A percentile compares a stretch with the other conserved stretches of the same genome.
Evolutionary conservation across 352 stramenopile species (phyloP).

Genomic region (Globisporangium polare): DNA sequence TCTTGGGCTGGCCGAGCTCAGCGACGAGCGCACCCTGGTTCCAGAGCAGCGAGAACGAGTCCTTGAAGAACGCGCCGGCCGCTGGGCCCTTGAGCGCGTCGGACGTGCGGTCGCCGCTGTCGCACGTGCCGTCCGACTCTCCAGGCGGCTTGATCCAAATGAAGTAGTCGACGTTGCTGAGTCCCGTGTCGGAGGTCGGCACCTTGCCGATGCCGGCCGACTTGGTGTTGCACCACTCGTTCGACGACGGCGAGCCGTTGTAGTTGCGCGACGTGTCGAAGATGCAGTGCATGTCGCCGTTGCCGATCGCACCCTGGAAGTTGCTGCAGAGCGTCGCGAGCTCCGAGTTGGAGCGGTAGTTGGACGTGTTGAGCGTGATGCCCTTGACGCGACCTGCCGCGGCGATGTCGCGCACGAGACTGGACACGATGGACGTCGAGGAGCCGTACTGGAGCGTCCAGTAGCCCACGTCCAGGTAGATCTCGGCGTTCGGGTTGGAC

Average conservation of each 20-base stretch:
- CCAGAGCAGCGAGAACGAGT: conserved; percentile 54
- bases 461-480: conserved; percentile 73
- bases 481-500: conserved; percentile 57
- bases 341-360: conserved; percentile 58
- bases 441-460: conserved; percentile 42
- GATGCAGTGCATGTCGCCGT: conserved; percentile 41
- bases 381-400: conserved; percentile 44
- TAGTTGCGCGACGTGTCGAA: conserved; percentile 62
- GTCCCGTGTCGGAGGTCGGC: conserved; percentile 41
- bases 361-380: conserved; percentile 76
- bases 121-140: conserved; percentile 61
- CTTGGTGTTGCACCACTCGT: conserved; percentile 56
- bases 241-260: conserved; percentile 14
- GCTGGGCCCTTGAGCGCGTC: conserved; percentile 48
- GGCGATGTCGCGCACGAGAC: conserved; percentile 25
- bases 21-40: conserved; percentile 67
- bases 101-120: conserved; percentile 24
- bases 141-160: conserved; percentile 70
- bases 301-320: conserved; percentile 50
- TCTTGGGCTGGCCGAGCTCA: conserved; percentile 29
- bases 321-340: conserved; percentile 44
- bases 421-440: conserved; percentile 23
- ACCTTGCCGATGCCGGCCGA: conserved; percentile 37
- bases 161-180: conserved; percentile 61
- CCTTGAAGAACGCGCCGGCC: conserved; percentile 53